phyloP scores from a whole-genome alignment of 1,139 yeast species.

The Geotrichum bryndzae region DNA sequence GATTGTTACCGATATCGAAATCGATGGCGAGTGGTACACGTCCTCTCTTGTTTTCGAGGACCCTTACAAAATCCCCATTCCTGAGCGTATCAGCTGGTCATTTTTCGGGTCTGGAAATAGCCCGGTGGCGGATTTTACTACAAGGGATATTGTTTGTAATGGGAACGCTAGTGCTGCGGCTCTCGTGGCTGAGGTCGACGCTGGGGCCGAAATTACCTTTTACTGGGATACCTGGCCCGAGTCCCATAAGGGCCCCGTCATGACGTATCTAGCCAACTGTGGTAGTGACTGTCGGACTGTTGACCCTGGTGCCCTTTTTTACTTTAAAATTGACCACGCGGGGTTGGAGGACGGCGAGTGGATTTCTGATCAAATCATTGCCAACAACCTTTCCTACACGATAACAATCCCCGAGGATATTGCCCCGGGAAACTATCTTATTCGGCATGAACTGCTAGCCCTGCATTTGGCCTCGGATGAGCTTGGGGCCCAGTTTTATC shows the following conservation, averaged over 20 bases:
- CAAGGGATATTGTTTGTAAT: slow-evolving; percentile 15
- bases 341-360: slow-evolving; percentile 12
- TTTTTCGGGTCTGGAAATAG: slow-evolving; percentile 12
- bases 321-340: slow-evolving; percentile 18
- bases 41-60: slow-evolving; percentile 11
- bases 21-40: slow-evolving; percentile 11
- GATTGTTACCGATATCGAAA: slow-evolving; percentile 10
- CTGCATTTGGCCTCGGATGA: slow-evolving; percentile 5
- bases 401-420: slow-evolving; percentile 16
- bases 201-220: slow-evolving; percentile 12
- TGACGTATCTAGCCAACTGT: slow-evolving; percentile 18
- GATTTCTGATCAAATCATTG: slow-evolving; percentile 14
- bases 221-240: slow-evolving; percentile 17
- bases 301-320: slow-evolving; percentile 13
- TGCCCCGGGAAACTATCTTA: slow-evolving; percentile 15
- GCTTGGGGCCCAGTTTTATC: slow-evolving; percentile 18
- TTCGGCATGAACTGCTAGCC: slow-evolving; percentile 17
- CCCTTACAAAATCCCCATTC: slow-evolving; percentile 1
- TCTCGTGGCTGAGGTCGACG: slow-evolving; percentile 10
- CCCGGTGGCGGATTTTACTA: slow-evolving; percentile 17
- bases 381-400: slow-evolving; percentile 15
- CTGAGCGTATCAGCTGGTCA: slow-evolving; percentile 15
- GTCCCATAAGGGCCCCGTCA: slow-evolving; percentile 15
- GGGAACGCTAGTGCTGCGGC: slow-evolving; percentile 4
- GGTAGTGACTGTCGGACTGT: slow-evolving; percentile 7